Conservation (phyloP, 2,329 filamentous ascomycete species). For the Botrytis porri region DNA sequence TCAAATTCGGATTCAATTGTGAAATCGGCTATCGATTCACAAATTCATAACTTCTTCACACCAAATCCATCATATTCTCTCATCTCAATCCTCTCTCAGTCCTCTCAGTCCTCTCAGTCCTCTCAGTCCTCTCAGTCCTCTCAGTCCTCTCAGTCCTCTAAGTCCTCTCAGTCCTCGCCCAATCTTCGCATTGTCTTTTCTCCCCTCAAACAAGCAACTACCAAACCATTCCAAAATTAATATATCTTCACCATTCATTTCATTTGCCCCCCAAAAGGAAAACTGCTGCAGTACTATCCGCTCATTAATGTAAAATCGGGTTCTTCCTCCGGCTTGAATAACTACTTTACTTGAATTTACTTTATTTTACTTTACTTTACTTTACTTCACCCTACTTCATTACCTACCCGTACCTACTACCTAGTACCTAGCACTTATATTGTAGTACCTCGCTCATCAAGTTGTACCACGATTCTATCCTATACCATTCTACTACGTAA, state of each 20-base stretch:
- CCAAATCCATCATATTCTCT: background rate
- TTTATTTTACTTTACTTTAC: background rate
- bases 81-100: background rate
- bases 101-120: background rate
- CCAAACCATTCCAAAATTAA: background rate
- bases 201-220: background rate
- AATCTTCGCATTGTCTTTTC: background rate
- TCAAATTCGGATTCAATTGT: background rate
- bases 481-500: constrained; percentile 5
- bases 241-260: constrained; percentile 4
- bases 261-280: background rate
- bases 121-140: background rate
- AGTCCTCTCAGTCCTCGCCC: background rate
- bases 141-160: background rate
- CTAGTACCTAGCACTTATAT: background rate
- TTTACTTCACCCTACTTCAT: background rate
- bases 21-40: constrained; percentile 13
- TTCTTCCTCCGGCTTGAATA: background rate
- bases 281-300: background rate
- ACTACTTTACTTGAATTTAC: background rate
- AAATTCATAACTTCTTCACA: background rate
- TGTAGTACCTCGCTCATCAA: background rate
- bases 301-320: constrained; percentile 3
- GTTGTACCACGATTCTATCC: background rate
- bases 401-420: background rate